Evolutionary conservation across 768 basidiomycete species (phyloP).

Genomic region (Mycena leptocephala): DNA sequence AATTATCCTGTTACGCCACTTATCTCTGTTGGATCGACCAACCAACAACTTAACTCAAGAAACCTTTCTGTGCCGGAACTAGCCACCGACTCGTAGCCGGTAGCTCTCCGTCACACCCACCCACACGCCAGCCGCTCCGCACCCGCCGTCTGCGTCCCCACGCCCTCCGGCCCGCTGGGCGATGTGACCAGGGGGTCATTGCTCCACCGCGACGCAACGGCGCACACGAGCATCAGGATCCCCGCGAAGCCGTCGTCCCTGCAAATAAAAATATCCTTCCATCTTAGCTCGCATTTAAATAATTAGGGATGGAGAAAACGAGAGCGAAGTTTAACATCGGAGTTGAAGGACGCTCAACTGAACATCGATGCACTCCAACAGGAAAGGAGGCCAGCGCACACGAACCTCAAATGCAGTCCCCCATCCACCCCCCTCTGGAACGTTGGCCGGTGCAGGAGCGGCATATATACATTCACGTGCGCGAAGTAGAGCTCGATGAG

Average conservation of each 20-base stretch:
- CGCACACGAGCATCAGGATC: slow-evolving; percentile 79
- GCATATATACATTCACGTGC: slow-evolving; percentile 67
- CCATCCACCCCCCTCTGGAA: slow-evolving; percentile 70
- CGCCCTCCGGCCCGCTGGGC: slow-evolving; percentile 57
- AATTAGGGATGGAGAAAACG: not conserved
- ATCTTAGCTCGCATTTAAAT: not conserved
- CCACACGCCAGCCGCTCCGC: slow-evolving; percentile 65
- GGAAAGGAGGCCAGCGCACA: not conserved
- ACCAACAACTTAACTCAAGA: too few relatives aligned
- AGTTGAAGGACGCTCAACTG: not conserved
- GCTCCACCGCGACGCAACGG: slow-evolving; percentile 72
- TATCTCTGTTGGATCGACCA: too few relatives aligned
- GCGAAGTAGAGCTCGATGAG: slow-evolving; percentile 80
- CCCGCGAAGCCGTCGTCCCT: slow-evolving; percentile 75
- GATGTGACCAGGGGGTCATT: slow-evolving; percentile 69
- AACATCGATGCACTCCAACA: not conserved
- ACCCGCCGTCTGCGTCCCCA: slow-evolving; percentile 51
- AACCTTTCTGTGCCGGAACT: too few relatives aligned
- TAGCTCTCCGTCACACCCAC: too few relatives aligned
- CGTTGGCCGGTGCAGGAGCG: slow-evolving; percentile 81
- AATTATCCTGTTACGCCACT: too few relatives aligned
- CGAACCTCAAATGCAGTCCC: slow-evolving; percentile 60
- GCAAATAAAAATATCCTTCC: not conserved
- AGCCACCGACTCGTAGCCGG: too few relatives aligned
- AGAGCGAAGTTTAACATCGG: not conserved